Conservation (phyloP, 192 early-diverging fungal species). For the Coemansia sp. region DNA sequence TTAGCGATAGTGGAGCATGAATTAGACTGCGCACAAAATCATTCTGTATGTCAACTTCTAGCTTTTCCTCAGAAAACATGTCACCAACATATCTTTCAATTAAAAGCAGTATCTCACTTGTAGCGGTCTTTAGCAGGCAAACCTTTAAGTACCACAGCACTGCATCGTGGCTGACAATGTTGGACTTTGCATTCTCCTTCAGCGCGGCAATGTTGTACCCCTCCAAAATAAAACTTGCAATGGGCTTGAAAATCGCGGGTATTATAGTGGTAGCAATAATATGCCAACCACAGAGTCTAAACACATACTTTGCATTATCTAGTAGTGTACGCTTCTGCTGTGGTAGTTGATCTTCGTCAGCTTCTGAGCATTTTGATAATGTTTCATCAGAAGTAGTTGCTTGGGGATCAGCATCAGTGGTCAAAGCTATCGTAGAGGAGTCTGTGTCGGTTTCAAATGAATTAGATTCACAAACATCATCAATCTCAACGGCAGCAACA, state of each 20-base stretch:
- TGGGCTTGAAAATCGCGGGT: not conserved
- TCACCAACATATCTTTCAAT: not conserved
- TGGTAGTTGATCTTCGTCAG: not conserved
- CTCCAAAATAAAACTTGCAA: constrained; percentile 25
- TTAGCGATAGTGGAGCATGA: not conserved
- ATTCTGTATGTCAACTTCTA: not conserved
- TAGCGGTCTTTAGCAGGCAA: not conserved
- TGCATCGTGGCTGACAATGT: constrained; percentile 3
- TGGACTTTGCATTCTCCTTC: not conserved
- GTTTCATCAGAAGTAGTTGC: not conserved
- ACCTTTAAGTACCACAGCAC: constrained; percentile 3
- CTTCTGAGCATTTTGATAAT: not conserved
- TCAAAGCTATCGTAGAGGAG: not conserved
- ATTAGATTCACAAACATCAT: not conserved
- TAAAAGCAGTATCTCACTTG: not conserved
- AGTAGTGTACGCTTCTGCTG: not conserved
- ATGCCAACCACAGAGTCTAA: not conserved
- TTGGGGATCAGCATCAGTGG: not conserved
- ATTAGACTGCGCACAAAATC: not conserved
- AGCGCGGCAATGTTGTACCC: constrained; percentile 26
- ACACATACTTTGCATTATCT: not conserved
- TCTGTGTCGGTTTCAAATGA: not conserved
- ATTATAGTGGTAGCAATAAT: not conserved
- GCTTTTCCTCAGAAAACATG: not conserved
- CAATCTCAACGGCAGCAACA: not conserved